A percentile compares a stretch with the other conserved stretches of the same genome.
Conservation (phyloP, 2,329 filamentous ascomycete genomes). For the Trichoderma semiorbis region DNA sequence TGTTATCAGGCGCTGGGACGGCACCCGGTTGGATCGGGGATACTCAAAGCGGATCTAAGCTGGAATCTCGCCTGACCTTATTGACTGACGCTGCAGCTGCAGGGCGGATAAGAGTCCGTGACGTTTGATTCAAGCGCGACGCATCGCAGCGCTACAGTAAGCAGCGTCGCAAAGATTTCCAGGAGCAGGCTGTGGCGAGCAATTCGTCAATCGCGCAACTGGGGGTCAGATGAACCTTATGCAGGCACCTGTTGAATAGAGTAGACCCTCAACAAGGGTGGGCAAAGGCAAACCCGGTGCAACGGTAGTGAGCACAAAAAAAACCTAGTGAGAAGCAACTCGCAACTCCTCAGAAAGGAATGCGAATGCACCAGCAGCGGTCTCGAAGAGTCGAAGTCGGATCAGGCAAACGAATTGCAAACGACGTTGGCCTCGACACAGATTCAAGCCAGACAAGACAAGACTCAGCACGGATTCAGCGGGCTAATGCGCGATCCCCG, state of each 20-base stretch:
- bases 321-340: background rate
- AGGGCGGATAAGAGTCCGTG: slow-evolving; percentile 8
- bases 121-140: slow-evolving; percentile 9
- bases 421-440: background rate
- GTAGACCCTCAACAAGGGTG: background rate
- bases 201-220: background rate
- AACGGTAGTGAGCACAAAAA: background rate
- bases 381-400: background rate
- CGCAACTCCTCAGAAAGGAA: background rate
- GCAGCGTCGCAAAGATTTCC: background rate
- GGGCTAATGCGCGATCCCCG: background rate
- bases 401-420: background rate
- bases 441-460: background rate
- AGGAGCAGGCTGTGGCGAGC: background rate
- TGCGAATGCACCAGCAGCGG: background rate
- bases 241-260: background rate
- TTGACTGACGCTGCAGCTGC: background rate
- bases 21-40: slow-evolving; percentile 13
- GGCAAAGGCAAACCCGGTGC: background rate
- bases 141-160: slow-evolving; percentile 9
- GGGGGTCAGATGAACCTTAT: background rate
- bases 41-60: slow-evolving; percentile 9
- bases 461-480: background rate
- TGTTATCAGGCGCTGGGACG: slow-evolving; percentile 11
- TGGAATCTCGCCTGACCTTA: slow-evolving; percentile 4